phyloP scores from a whole-genome alignment of 495 filamentous ascomycete genomes.

The Talaromyces ruber region DNA sequence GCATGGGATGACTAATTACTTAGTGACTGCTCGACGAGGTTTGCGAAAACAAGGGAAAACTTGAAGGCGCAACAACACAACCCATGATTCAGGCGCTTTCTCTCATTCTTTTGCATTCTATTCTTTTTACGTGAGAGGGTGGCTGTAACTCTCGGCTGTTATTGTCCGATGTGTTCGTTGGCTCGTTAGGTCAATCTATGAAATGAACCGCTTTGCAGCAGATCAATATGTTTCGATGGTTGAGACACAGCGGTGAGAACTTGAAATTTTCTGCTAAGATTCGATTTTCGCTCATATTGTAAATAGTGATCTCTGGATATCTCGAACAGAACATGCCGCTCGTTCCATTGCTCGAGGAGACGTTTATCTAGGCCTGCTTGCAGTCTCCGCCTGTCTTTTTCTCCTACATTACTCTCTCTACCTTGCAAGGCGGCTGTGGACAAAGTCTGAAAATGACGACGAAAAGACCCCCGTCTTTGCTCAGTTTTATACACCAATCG shows the following conservation, averaged over 20 bases:
- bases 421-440: neutral
- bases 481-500: slow-evolving; percentile 6
- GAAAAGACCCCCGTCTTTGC: neutral
- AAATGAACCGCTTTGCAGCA: neutral
- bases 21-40: neutral
- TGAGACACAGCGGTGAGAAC: neutral
- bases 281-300: neutral
- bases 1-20: neutral
- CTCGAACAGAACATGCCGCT: slow-evolving; percentile 11
- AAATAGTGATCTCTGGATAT: slow-evolving; percentile 12
- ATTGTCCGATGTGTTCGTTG: neutral
- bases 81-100: neutral
- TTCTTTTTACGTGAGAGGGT: neutral
- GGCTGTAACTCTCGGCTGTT: neutral
- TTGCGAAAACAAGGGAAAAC: neutral
- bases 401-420: neutral
- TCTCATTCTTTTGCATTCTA: neutral
- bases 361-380: slow-evolving; percentile 8
- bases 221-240: neutral
- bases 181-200: neutral
- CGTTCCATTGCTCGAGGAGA: slow-evolving; percentile 13
- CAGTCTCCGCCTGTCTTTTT: slow-evolving; percentile 8
- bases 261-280: neutral
- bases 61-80: neutral
- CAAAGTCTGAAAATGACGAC: neutral